Percentiles rank a stretch among this genome's conserved stretches.
Conservation (phyloP, 805 yeast species). For the Ogataea trehaloabstinens region DNA sequence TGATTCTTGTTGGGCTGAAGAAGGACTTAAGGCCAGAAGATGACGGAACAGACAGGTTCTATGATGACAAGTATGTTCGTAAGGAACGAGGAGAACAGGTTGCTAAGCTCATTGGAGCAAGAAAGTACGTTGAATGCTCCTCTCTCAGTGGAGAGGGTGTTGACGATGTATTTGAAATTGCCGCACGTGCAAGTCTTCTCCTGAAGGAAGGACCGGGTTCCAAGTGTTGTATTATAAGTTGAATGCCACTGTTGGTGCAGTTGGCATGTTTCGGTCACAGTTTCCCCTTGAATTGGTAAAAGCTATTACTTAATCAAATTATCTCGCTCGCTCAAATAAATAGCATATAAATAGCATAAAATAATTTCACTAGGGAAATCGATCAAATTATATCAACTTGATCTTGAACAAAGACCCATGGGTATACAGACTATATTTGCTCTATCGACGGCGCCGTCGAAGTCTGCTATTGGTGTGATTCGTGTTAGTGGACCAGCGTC, state of each 20-base stretch:
- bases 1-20: conserved; percentile 78
- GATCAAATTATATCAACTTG: too few species aligned
- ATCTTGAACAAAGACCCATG: too few species aligned
- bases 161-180: conserved; percentile 89
- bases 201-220: conserved; percentile 45
- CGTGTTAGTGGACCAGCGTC: conserved; percentile 77
- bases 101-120: conserved; percentile 80
- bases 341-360: too few species aligned
- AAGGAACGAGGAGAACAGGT: conserved; percentile 60
- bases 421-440: conserved; percentile 95
- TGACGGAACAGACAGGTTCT: conserved; percentile 32
- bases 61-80: conserved; percentile 48
- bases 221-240: conserved; percentile 41
- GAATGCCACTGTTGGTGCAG: too few species aligned
- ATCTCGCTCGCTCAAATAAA: too few species aligned
- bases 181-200: conserved; percentile 78
- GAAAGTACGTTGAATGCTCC: conserved; percentile 80
- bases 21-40: conserved; percentile 63
- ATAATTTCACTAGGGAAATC: too few species aligned
- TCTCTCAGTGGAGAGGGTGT: conserved; percentile 94
- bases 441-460: conserved; percentile 75
- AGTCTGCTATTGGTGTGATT: conserved; percentile 84
- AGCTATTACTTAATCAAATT: too few species aligned
- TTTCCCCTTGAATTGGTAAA: too few species aligned
- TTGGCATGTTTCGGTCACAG: too few species aligned